These are phyloP conservation scores for Hypomontagnella submonticulosa DNA, from an alignment of 495 filamentous ascomycete genomes.

Conservation along the genomic window DNA sequence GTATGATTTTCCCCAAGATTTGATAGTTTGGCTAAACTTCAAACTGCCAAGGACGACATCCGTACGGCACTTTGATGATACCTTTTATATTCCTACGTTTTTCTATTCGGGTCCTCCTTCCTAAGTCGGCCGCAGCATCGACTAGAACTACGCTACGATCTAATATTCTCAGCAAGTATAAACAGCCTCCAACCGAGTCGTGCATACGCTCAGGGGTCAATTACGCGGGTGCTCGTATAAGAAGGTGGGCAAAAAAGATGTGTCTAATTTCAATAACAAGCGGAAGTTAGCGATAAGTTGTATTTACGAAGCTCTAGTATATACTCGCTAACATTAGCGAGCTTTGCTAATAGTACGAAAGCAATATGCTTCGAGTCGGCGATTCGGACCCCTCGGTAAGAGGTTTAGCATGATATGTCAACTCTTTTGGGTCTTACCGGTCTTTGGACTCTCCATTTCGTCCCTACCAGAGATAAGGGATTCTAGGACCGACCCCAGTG, in stretches of 20 bases:
- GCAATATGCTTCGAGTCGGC: conserved; percentile 14
- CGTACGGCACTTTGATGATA: conserved; percentile 40
- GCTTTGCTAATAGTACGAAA: conserved; percentile 8
- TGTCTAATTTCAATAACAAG: conserved; percentile 10
- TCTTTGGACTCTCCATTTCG: conserved; percentile 10
- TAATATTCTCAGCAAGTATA: conserved; percentile 17
- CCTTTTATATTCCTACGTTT: conserved; percentile 13
- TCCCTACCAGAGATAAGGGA: conserved; percentile 16
- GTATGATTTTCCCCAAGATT: conserved; percentile 42
- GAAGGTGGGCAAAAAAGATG: conserved; percentile 17
- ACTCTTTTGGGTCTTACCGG: conserved; percentile 9
- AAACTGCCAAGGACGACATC: conserved; percentile 42
- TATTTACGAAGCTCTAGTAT: conserved; percentile 12
- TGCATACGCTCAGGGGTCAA: conserved; percentile 24
- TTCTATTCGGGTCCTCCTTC: conserved; percentile 20
- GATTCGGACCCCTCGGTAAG: conserved; percentile 14
- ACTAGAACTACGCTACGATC: conserved; percentile 31
- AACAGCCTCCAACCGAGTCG: conserved; percentile 10
- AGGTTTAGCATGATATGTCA: conserved; percentile 9
- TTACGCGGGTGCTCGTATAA: conserved; percentile 27
- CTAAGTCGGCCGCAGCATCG: conserved; percentile 30
- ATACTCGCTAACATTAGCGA: conserved; percentile 23
- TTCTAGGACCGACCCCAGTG: background rate
- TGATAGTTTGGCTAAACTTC: conserved; percentile 46
- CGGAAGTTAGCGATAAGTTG: conserved; percentile 16